Conservation (phyloP, 257 asterid genomes). For the Solanum chmielewskii region DNA sequence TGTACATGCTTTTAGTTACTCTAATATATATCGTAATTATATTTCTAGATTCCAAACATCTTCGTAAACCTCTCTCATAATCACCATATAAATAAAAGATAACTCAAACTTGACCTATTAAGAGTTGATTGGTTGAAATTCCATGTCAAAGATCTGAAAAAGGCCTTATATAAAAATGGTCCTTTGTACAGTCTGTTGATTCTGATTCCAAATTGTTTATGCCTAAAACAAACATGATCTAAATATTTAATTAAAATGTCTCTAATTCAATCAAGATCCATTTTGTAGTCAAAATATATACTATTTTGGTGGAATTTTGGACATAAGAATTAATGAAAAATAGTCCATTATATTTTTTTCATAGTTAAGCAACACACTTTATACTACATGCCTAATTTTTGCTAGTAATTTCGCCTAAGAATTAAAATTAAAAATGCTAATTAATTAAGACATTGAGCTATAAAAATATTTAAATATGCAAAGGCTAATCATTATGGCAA, state of each 20-base stretch:
- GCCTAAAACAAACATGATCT: background rate
- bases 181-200: background rate
- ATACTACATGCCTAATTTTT: no score
- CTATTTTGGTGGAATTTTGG: background rate
- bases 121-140: background rate
- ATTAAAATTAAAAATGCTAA: background rate
- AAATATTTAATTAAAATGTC: background rate
- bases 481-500: no score
- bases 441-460: background rate
- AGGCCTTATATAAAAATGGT: background rate
- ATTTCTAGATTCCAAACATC: background rate
- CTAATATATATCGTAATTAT: background rate
- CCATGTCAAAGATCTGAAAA: background rate
- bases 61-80: background rate
- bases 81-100: background rate
- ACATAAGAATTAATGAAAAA: background rate
- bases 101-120: background rate
- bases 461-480: no score
- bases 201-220: background rate
- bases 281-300: background rate
- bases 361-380: background rate
- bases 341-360: background rate
- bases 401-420: no score
- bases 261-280: background rate
- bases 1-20: background rate